Base-by-base conservation (phyloP, 192 early-diverging fungal species). In the Haplosporangium gracile region DNA sequence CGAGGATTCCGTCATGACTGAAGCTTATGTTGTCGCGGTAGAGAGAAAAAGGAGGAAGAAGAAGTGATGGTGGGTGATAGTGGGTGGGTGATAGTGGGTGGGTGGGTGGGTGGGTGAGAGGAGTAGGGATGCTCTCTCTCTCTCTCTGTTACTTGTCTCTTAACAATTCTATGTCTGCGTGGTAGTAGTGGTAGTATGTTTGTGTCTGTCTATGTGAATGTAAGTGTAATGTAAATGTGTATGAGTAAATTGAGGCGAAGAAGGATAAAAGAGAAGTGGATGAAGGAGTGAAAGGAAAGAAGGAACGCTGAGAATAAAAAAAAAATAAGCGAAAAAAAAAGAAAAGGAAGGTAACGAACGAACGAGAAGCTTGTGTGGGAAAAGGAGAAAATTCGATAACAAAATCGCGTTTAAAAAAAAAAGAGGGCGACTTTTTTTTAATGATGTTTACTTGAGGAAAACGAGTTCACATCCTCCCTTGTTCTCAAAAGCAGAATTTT, bases 1-100 rank as follows among this genome's bases (percentile, higher is more conserved):
- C 26, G 57, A 32, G 6, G 68, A 68, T 47, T 78, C 65, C 15
- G 68, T 71, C 47, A 78, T 78, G 49, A 34, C 18, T 24, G 55
- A 22, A 24, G 49, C 18, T 42, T 51, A 16, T 36, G 51, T 51
- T 49, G 29, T 45, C 34, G 36, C 34, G 32, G 49, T 5, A 18
- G 2, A 18, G 36, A 22, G 49, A 34, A 29, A 45, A n/a, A 22
- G 18, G 15, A 36, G 72, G 72, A 51, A 2, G 8, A 10, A 34
- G 29, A 74, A 24, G 40, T 34, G 72, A 34, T 32, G 47, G 26
- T 20, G 29, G 43, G 22, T 9, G 26, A 36, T 60, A 57, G n/a
- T 76, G 47, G 51, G 20, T 16, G 32, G 10, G 51, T 57, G 18
- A 22, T n/a, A n/a, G 26, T 20, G 29, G 43, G 22, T 9, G 26